Evolutionary conservation across 495 filamentous ascomycete genomes (phyloP).

Genomic region (Aspergillus bridgeri): DNA sequence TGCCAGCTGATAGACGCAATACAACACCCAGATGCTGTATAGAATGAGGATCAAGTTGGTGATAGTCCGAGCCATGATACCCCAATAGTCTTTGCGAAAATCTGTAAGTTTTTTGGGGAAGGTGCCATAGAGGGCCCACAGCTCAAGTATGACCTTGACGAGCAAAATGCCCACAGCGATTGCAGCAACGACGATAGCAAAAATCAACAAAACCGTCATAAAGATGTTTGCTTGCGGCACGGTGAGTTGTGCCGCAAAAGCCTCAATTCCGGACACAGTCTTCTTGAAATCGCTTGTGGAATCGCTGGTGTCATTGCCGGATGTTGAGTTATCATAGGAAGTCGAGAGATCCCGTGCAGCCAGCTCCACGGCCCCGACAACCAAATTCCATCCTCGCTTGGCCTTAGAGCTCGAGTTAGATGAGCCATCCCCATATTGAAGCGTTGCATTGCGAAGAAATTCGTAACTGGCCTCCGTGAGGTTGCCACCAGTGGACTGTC

Average conservation of each 20-base stretch:
- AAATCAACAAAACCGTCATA: conserved; percentile 90
- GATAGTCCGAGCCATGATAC: conserved; percentile 79
- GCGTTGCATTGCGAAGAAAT: conserved; percentile 68
- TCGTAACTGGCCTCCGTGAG: conserved; percentile 73
- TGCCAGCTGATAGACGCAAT: conserved; percentile 93
- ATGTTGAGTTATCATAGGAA: conserved; percentile 36
- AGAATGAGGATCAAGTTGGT: conserved; percentile 88
- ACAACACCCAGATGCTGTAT: conserved; percentile 93
- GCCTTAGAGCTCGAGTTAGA: conserved; percentile 38
- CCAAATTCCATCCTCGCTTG: conserved; percentile 53
- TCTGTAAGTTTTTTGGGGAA: conserved; percentile 77
- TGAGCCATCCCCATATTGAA: conserved; percentile 57
- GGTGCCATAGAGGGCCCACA: conserved; percentile 83
- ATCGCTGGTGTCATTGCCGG: conserved; percentile 18
- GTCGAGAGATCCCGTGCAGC: conserved; percentile 49
- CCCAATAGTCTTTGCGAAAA: conserved; percentile 97
- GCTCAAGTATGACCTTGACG: conserved; percentile 87
- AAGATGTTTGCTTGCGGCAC: conserved; percentile 91
- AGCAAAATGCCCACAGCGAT: conserved; percentile 85
- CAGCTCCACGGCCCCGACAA: conserved; percentile 43
- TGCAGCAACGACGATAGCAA: conserved; percentile 78
- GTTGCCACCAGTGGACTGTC: conserved; percentile 77
- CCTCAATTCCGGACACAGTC: conserved; percentile 66
- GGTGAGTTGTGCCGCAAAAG: conserved; percentile 69
- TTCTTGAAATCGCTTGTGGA: conserved; percentile 35